A percentile compares a stretch with the other conserved stretches of the same genome.
These are phyloP conservation scores for Strobilomyces confusus DNA, from an alignment of 768 basidiomycete genomes.

Conservation along the genomic window DNA sequence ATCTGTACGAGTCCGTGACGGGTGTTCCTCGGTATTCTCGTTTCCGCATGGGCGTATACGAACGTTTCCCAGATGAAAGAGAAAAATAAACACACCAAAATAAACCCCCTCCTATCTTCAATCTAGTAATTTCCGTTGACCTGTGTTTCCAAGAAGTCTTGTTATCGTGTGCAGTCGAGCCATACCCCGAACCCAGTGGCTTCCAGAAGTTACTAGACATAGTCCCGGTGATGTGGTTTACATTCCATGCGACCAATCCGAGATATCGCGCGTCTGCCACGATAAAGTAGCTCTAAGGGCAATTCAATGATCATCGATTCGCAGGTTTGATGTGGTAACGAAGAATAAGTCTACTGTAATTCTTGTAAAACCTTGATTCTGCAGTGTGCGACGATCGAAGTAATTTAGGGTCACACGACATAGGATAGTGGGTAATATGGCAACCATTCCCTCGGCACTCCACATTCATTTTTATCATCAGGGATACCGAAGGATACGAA, in stretches of 20 bases:
- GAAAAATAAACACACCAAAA: too few species aligned
- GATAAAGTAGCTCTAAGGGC: neutral
- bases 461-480: neutral
- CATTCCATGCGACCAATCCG: neutral
- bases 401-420: conserved; percentile 2
- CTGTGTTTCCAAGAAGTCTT: neutral
- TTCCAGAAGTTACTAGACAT: neutral
- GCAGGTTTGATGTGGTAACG: conserved; percentile 5
- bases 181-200: neutral
- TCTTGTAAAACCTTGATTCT: too few species aligned
- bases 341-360: neutral
- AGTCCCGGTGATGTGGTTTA: neutral
- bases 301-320: neutral
- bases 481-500: neutral
- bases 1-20: too few species aligned
- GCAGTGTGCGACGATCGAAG: neutral
- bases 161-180: neutral
- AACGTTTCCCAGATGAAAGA: too few species aligned
- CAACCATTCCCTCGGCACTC: neutral
- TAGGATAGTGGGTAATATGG: neutral
- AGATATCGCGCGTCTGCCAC: neutral
- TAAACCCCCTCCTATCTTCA: neutral
- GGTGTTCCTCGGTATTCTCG: too few species aligned
- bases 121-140: neutral
- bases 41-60: too few species aligned